Evolutionary conservation across 129 eudicot genomes (phyloP).

Genomic region (Centaurea solstitialis): DNA sequence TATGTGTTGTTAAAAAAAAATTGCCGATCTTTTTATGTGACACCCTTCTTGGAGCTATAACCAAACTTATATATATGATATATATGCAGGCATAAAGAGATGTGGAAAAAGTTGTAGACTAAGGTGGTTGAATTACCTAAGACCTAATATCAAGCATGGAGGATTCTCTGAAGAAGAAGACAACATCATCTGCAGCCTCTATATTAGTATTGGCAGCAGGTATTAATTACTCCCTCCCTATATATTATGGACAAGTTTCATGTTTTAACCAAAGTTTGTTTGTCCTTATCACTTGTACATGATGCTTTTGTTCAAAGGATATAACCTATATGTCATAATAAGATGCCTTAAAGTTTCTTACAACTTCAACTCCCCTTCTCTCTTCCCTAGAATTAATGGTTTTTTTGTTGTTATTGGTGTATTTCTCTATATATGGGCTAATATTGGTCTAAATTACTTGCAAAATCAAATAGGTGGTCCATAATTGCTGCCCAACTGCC

Average conservation of each 20-base stretch:
- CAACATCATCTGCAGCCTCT: constrained; percentile 90
- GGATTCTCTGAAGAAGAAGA: constrained; percentile 96
- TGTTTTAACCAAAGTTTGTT: constrained; percentile 15
- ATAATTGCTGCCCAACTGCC: constrained; percentile 88
- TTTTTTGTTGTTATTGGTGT: not conserved
- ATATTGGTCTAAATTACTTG: constrained; percentile 1
- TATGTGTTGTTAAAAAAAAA: too few species aligned
- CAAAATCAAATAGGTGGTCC: constrained; percentile 62
- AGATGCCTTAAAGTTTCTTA: constrained; percentile 14
- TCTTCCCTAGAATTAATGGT: too few species aligned
- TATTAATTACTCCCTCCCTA: constrained; percentile 20
- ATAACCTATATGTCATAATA: constrained; percentile 22
- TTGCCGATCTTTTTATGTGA: not conserved
- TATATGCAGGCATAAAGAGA: constrained; percentile 65
- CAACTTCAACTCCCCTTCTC: too few species aligned
- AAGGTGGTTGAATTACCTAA: constrained; percentile 82
- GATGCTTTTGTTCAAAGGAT: constrained; percentile 39
- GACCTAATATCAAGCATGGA: constrained; percentile 86
- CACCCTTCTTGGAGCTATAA: not conserved
- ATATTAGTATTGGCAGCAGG: constrained; percentile 93
- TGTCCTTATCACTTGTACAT: constrained; percentile 57
- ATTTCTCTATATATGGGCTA: not conserved
- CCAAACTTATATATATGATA: not conserved
- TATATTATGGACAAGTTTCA: not conserved
- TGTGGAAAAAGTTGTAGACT: constrained; percentile 94